These are phyloP conservation scores for Pachyrhizus erosus DNA, from an alignment of 306 rosid species.

Conservation along the genomic window DNA sequence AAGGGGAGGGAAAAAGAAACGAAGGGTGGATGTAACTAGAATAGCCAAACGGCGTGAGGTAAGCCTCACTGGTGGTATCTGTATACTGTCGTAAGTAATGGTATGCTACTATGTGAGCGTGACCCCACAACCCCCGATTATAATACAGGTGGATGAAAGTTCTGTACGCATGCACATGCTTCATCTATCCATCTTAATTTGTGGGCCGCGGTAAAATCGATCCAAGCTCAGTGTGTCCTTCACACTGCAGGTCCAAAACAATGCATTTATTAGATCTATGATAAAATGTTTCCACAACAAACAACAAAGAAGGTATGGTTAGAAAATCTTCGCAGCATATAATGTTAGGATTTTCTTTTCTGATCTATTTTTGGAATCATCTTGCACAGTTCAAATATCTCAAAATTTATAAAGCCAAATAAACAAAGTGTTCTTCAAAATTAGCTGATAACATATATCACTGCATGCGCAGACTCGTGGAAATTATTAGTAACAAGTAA, in stretches of 20 bases:
- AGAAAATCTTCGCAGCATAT: background rate
- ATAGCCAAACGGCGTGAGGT: background rate
- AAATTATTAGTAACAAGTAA: background rate
- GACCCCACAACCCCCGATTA: constrained; percentile 33
- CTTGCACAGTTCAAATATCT: background rate
- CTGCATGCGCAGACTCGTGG: background rate
- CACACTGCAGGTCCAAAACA: constrained; percentile 5
- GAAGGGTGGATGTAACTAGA: background rate
- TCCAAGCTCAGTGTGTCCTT: constrained; percentile 34
- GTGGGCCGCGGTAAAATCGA: constrained; percentile 20
- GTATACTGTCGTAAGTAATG: background rate
- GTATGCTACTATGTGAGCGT: background rate
- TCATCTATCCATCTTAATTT: constrained; percentile 26
- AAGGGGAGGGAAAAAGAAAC: background rate
- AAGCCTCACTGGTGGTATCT: background rate
- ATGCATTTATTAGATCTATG: constrained; percentile 43
- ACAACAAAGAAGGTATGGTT: constrained; percentile 29
- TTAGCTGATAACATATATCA: background rate
- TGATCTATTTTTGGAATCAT: background rate
- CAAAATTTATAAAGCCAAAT: background rate
- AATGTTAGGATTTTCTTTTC: background rate
- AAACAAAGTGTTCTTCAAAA: background rate
- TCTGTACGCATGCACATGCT: constrained; percentile 30
- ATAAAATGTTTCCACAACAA: constrained; percentile 47
- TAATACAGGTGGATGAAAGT: constrained; percentile 12